phyloP scores from a whole-genome alignment of 1,284 basidiomycete genomes.

The Fomitopsis palustris region DNA sequence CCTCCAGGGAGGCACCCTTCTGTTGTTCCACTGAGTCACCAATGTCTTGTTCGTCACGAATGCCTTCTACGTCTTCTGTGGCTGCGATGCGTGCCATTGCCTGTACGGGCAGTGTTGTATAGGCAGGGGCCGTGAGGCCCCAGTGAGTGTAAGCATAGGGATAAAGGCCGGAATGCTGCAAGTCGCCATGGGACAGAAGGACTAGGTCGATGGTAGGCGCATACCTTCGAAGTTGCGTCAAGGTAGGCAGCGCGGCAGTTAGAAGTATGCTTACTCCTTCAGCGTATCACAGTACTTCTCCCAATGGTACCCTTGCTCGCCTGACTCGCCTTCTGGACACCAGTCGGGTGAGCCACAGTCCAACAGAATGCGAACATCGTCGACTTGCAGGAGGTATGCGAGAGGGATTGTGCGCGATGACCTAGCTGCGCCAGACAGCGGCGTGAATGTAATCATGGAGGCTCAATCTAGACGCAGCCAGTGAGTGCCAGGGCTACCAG shows the following conservation, averaged over 20 bases:
- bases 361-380: conserved; percentile 90
- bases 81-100: conserved; percentile 93
- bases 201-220: conserved; percentile 82
- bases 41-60: conserved; percentile 75
- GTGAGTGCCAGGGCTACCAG: not conserved
- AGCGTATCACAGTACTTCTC: conserved; percentile 63
- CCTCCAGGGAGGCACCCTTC: not conserved
- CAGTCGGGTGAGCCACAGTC: conserved; percentile 93
- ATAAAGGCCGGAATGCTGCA: conserved; percentile 86
- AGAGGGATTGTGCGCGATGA: conserved; percentile 65
- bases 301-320: conserved; percentile 42
- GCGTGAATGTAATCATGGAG: conserved; percentile 89
- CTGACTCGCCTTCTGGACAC: conserved; percentile 58
- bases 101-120: conserved; percentile 93
- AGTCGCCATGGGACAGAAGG: conserved; percentile 90
- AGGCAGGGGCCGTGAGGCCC: conserved; percentile 90
- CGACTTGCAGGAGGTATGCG: conserved; percentile 89
- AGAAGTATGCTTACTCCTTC: conserved; percentile 49
- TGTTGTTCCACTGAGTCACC: conserved; percentile 18
- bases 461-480: not conserved
- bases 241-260: not conserved
- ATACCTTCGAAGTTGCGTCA: conserved; percentile 38
- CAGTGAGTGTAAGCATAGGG: conserved; percentile 88
- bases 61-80: conserved; percentile 78
- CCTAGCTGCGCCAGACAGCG: conserved; percentile 78